phyloP scores from a whole-genome alignment of 2,329 filamentous ascomycete genomes.

The Talaromyces sp. region DNA sequence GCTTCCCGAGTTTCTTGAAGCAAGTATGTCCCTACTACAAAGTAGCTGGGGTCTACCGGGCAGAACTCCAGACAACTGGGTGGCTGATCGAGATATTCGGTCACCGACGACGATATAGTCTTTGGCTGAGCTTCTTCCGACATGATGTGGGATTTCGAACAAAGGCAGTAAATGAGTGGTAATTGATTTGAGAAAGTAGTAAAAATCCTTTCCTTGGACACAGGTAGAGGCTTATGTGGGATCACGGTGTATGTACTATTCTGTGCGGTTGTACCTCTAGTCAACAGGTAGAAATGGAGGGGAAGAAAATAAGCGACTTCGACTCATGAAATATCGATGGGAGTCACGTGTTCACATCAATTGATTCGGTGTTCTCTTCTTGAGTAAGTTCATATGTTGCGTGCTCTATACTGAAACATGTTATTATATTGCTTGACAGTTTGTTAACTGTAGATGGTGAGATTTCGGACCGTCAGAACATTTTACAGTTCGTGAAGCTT shows the following conservation, averaged over 20 bases:
- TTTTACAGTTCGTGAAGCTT: background rate
- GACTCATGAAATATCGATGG: background rate
- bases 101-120: slow-evolving; percentile 29
- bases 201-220: background rate
- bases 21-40: slow-evolving; percentile 83
- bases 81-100: slow-evolving; percentile 42
- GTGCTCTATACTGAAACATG: background rate
- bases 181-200: background rate
- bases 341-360: background rate
- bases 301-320: background rate
- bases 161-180: background rate
- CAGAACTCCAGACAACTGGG: slow-evolving; percentile 49
- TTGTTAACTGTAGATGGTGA: background rate
- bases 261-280: background rate
- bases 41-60: slow-evolving; percentile 55
- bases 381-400: background rate
- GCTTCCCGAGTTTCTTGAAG: slow-evolving; percentile 45
- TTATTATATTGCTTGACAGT: background rate
- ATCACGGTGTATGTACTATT: no score
- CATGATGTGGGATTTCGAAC: background rate
- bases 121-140: slow-evolving; percentile 1
- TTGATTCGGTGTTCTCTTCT: background rate
- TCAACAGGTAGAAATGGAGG: background rate
- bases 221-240: background rate
- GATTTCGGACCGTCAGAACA: background rate